phyloP scores from a whole-genome alignment of 2,329 filamentous ascomycete genomes.

The Pyrenochaeta sp. region DNA sequence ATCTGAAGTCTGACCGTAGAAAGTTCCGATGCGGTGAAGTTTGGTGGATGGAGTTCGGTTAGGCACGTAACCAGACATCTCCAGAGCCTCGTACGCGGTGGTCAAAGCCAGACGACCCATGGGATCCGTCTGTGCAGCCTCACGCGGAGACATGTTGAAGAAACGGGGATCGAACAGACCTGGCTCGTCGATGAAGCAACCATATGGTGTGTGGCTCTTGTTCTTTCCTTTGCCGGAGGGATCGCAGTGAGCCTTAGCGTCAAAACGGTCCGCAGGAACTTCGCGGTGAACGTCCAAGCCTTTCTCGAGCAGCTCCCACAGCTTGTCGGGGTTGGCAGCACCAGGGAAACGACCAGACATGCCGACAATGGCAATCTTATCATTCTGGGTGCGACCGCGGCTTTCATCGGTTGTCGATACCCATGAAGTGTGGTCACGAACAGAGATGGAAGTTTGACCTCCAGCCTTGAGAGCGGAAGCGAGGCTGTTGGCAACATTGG shows the following conservation, averaged over 20 bases:
- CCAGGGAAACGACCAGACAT: slow-evolving; percentile 81
- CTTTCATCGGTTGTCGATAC: slow-evolving; percentile 31
- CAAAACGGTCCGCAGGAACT: slow-evolving; percentile 75
- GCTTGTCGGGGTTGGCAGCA: slow-evolving; percentile 72
- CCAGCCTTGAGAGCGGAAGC: slow-evolving; percentile 62
- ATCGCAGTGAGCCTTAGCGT: slow-evolving; percentile 74
- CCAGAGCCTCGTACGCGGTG: slow-evolving; percentile 81
- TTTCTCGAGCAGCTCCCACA: slow-evolving; percentile 78
- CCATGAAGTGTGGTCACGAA: slow-evolving; percentile 57
- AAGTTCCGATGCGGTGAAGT: slow-evolving; percentile 71
- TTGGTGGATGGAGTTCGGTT: slow-evolving; percentile 74
- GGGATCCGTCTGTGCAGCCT: slow-evolving; percentile 81
- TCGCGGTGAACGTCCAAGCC: slow-evolving; percentile 76
- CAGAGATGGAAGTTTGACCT: slow-evolving; percentile 53
- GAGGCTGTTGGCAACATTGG: slow-evolving; percentile 63
- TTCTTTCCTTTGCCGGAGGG: slow-evolving; percentile 76
- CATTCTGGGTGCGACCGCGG: slow-evolving; percentile 59
- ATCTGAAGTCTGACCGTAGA: slow-evolving; percentile 77
- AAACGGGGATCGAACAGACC: slow-evolving; percentile 82
- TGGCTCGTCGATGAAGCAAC: slow-evolving; percentile 78
- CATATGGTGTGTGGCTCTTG: slow-evolving; percentile 78
- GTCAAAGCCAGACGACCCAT: slow-evolving; percentile 79
- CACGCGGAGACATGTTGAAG: slow-evolving; percentile 86
- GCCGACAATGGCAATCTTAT: slow-evolving; percentile 85
- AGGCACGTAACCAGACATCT: slow-evolving; percentile 79